Evolutionary conservation across 805 yeast species (phyloP), one percentile per base, ranked within the genome.

Genomic region (Candida parachauliodes): DNA sequence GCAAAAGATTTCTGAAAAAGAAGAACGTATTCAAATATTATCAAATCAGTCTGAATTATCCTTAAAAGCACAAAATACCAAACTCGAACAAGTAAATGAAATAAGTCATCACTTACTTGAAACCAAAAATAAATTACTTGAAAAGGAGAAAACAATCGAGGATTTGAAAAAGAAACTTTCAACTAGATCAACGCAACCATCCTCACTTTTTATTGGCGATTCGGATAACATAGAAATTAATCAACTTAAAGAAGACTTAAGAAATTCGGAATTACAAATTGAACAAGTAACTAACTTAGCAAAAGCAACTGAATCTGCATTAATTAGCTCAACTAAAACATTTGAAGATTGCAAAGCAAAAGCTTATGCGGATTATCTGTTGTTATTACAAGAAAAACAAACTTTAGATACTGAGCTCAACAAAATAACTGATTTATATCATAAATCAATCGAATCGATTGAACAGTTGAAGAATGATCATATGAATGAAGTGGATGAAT

Each of bases 281-380:
- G 68, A 68, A n/a, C 80, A 82, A 46, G 75, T 81, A 52, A 76
- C 79, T 40, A 65, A 63, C n/a, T 70, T 86, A 28, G 79, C 88
- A 0, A 59, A 60, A 36, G 77, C 83, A 10, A 77, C 87, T 3
- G 94, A 86, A 51, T 76, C 74, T 36, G 78, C 88, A 4, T 64
- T 86, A 26, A 58, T 62, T 26, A 65, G 70, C 32, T 63, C 85
- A 42, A 78, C 76, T 20, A 61, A 63, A 15, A 65, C 81, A 1
- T 82, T 73, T 52, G 86, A 65, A 20, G 49, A 53, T n/a, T 60
- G 51, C 31, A 64, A 52, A 39, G 35, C 16, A 5, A 59, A 62
- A 6, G 38, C 49, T 11, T 62, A 62, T 3, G 39, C 42, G 2
- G 54, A 51, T 26, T 41, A 50, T 25, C 34, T 46, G 8, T 30